Conservation (phyloP, 164 flowering plant genomes). For the Taxillus chinensis region DNA sequence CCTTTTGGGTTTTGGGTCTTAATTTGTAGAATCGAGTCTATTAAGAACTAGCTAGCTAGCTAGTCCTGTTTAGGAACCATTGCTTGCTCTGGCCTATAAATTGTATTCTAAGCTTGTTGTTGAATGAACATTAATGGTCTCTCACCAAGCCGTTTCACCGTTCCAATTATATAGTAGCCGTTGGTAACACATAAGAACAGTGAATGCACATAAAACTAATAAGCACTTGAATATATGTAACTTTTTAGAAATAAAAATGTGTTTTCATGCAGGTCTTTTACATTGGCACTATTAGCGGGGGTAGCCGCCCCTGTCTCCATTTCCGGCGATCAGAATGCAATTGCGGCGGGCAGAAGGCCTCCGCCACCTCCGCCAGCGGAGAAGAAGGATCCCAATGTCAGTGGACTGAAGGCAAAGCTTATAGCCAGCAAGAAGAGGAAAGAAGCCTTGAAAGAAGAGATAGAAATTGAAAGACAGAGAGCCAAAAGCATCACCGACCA, state of each 20-base stretch:
- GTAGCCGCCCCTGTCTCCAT: constrained; percentile 25
- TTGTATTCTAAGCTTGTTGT: too few relatives aligned
- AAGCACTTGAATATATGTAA: too few relatives aligned
- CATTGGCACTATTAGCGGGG: constrained; percentile 30
- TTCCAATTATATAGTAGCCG: too few relatives aligned
- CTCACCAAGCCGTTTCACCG: too few relatives aligned
- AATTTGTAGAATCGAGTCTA: too few relatives aligned
- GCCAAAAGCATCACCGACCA: constrained; percentile 29
- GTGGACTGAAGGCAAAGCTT: constrained; percentile 70
- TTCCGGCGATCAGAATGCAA: constrained; percentile 19
- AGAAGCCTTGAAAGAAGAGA: constrained; percentile 78
- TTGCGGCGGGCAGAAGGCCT: constrained; percentile 49
- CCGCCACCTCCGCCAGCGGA: constrained; percentile 63
- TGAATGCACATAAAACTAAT: too few relatives aligned
- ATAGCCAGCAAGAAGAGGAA: constrained; percentile 84
- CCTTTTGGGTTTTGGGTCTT: too few relatives aligned
- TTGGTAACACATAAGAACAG: too few relatives aligned
- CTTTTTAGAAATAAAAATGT: background rate
- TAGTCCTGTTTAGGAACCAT: too few relatives aligned
- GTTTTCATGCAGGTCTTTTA: constrained; percentile 25
- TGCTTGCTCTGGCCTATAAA: too few relatives aligned
- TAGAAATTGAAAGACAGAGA: constrained; percentile 58
- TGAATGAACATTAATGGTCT: too few relatives aligned
- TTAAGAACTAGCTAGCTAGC: too few relatives aligned
- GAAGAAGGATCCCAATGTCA: constrained; percentile 75